These are phyloP conservation scores for Colletotrichum sp. DNA, from an alignment of 2,329 filamentous ascomycete genomes.

Conservation along the genomic window DNA sequence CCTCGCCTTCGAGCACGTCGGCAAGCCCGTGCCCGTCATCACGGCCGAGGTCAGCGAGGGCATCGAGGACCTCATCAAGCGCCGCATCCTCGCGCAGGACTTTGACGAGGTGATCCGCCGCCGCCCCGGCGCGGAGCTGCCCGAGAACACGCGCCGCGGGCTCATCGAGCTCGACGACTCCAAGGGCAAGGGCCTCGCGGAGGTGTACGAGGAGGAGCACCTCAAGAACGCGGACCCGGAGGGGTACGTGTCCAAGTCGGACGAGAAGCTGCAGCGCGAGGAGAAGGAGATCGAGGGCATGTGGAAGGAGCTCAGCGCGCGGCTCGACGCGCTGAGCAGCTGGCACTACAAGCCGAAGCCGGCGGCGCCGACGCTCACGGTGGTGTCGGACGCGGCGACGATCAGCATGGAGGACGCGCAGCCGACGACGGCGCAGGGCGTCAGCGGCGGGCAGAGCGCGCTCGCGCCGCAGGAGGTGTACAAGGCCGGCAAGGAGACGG, in stretches of 20 bases:
- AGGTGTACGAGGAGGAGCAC: conserved; percentile 94
- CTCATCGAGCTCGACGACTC: conserved; percentile 83
- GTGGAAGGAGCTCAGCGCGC: conserved; percentile 81
- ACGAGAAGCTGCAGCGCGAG: conserved; percentile 82
- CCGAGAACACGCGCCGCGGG: conserved; percentile 68
- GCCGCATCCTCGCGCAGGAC: conserved; percentile 85
- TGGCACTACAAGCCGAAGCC: conserved; percentile 96
- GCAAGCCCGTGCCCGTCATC: conserved; percentile 93
- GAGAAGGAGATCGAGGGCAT: conserved; percentile 82
- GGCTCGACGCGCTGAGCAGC: conserved; percentile 87
- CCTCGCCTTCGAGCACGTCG: conserved; percentile 92
- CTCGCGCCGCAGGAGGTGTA: conserved; percentile 96
- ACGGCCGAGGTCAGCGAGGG: conserved; percentile 89
- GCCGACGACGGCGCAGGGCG: conserved; percentile 79
- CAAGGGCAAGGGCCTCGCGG: conserved; percentile 86
- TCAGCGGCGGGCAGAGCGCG: conserved; percentile 71
- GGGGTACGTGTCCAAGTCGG: conserved; percentile 78
- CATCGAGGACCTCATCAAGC: conserved; percentile 93
- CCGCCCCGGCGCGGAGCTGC: conserved; percentile 73
- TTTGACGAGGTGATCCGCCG: conserved; percentile 91
- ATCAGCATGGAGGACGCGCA: conserved; percentile 95
- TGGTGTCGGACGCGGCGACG: conserved; percentile 89
- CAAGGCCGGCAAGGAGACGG: conserved; percentile 71
- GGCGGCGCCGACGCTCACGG: conserved; percentile 78
- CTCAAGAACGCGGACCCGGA: conserved; percentile 77